Evolutionary conservation across 148 eudicot species (phyloP).

Genomic region (Chenopodium berlandieri): DNA sequence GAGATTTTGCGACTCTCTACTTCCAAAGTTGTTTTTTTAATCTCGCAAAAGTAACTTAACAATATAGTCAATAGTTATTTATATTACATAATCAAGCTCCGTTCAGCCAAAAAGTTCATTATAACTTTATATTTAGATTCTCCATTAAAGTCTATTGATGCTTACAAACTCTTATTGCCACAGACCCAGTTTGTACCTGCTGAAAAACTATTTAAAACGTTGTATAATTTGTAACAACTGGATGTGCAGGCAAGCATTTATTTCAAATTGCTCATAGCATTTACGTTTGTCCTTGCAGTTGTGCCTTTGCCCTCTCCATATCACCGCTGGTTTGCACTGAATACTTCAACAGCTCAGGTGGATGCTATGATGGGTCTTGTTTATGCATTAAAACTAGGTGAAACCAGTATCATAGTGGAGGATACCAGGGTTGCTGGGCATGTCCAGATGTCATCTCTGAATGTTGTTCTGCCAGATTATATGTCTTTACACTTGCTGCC

Average conservation of each 20-base stretch:
- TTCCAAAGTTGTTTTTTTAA: background rate
- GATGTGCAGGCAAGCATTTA: background rate
- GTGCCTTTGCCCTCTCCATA: slow-evolving; percentile 77
- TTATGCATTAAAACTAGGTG: slow-evolving; percentile 59
- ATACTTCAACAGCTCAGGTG: slow-evolving; percentile 66
- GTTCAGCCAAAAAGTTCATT: too few relatives aligned
- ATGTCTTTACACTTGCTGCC: slow-evolving; percentile 55
- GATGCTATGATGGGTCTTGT: slow-evolving; percentile 52
- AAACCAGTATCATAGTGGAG: slow-evolving; percentile 67
- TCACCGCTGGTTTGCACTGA: slow-evolving; percentile 69
- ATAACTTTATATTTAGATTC: too few relatives aligned
- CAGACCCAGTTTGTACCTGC: background rate
- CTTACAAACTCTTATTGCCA: too few relatives aligned
- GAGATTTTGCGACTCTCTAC: background rate
- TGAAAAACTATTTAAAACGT: background rate
- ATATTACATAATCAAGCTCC: too few relatives aligned
- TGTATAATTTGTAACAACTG: background rate
- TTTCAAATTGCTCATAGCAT: slow-evolving; percentile 8
- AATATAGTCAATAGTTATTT: too few relatives aligned
- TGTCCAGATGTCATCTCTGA: slow-evolving; percentile 66
- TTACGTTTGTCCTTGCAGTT: slow-evolving; percentile 35
- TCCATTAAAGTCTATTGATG: too few relatives aligned
- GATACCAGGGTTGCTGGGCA: slow-evolving; percentile 88
- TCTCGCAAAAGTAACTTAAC: too few relatives aligned
- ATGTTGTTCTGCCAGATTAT: slow-evolving; percentile 80